Evolutionary conservation across 345 rosid genomes (phyloP), one percentile per base, ranked within the genome.

Genomic region (Eutrema heterophyllum): DNA sequence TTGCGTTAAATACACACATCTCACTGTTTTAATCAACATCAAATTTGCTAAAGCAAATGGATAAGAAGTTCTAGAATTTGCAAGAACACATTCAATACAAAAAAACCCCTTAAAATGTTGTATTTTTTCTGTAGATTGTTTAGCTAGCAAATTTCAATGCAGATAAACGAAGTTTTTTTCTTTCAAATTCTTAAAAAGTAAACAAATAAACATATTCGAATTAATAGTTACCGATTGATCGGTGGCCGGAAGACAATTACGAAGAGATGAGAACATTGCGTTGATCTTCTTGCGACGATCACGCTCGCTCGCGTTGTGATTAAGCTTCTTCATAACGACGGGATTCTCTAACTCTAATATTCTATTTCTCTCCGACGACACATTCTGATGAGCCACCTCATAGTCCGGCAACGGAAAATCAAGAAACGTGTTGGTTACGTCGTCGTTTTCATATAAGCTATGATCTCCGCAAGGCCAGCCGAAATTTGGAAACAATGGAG

Each of bases 261-360:
- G 95, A 27, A 91, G 95, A 15, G 87, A 70, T 9, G 85, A 86
- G 68, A 83, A 89, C 67, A 89, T 72, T 35, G 30, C 13, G 51
- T 87, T 91, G 70, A 91, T 80, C 78, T 81, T 88, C 83, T 72
- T 86, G 11, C 97, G 84, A 14, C 92, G 88, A 14, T 79, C 74
- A 10, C 92, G 87, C 49, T 91, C 97, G 2, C 85, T 86, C 0
- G 89, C 91, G 58, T 87, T 91, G 81, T 89, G 95, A 51, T 85
- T 79, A 43, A 88, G 83, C 85, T 89, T 88, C 72, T 66, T 64
- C 80, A 64, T 65, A 56, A 64, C 44, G 21, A 39, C 27, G 4
- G 41, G 61, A 43, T 49, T 64, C 26, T 57, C 10, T 57, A 38
- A 3, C 48, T 18, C 44, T 51, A 33, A 18, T 30, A 8, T 53